A percentile compares a stretch with the other conserved stretches of the same genome.
Conservation (phyloP, 192 early-diverging fungal genomes). For the Martensiomyces pterosporus region DNA sequence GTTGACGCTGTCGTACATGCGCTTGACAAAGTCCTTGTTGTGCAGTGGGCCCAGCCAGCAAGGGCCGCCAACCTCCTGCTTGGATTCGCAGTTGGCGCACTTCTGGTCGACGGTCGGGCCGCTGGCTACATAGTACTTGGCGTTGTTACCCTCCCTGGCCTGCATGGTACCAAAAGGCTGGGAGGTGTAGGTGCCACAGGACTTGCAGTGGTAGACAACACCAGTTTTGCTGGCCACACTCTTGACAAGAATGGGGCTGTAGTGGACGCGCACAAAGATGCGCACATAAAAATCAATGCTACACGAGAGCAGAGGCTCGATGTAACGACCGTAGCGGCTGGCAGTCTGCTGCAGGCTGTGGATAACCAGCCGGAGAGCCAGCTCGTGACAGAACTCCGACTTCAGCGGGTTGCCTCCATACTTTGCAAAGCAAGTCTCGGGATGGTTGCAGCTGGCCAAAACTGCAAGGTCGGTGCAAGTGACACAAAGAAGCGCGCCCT, state of each 20-base stretch:
- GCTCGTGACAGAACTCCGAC: conserved; percentile 88
- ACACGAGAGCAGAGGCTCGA: conserved; percentile 84
- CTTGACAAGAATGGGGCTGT: conserved; percentile 71
- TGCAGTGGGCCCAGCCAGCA: conserved; percentile 85
- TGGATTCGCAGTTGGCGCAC: conserved; percentile 74
- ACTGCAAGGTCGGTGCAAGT: conserved; percentile 98
- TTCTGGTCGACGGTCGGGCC: conserved; percentile 56
- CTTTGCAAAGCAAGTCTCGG: conserved; percentile 86
- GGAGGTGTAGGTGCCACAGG: conserved; percentile 70
- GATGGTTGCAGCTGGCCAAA: conserved; percentile 85
- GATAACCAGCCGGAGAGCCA: conserved; percentile 88
- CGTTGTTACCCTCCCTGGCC: conserved; percentile 50
- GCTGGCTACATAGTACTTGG: conserved; percentile 59
- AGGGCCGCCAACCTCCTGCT: conserved; percentile 83
- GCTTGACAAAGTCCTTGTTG: conserved; percentile 72
- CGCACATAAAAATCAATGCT: conserved; percentile 99
- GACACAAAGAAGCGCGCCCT: conserved; percentile 89
- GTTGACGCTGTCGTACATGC: conserved; percentile 74
- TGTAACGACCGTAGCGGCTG: conserved; percentile 74
- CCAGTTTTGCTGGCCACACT: conserved; percentile 74
- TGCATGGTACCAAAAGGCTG: conserved; percentile 71
- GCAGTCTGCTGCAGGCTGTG: conserved; percentile 80
- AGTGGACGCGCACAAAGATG: conserved; percentile 88
- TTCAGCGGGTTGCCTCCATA: conserved; percentile 91
- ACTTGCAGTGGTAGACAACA: conserved; percentile 79